These are phyloP conservation scores for Starmerella floricola DNA, from an alignment of 805 yeast genomes.

Conservation along the genomic window DNA sequence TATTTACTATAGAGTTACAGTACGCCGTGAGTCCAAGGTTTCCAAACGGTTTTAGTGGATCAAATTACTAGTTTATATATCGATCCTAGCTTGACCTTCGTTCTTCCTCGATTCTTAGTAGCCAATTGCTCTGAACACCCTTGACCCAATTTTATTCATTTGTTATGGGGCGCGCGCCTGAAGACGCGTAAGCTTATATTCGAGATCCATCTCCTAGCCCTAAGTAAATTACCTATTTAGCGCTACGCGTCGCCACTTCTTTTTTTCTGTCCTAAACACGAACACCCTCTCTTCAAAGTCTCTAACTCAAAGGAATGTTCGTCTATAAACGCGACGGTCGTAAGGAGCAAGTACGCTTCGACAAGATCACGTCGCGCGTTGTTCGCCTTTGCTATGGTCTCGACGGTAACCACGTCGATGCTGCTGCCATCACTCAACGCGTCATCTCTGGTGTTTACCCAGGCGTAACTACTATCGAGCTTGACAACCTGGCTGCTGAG, in stretches of 20 bases:
- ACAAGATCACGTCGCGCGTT: constrained; percentile 90
- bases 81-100: too few relatives aligned
- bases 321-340: constrained; percentile 89
- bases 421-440: constrained; percentile 90
- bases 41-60: too few relatives aligned
- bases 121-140: background rate
- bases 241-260: constrained; percentile 11
- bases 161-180: background rate
- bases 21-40: too few relatives aligned
- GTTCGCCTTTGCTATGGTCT: constrained; percentile 90
- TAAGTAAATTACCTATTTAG: constrained; percentile 17
- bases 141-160: background rate
- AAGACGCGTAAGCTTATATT: background rate
- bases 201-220: constrained; percentile 12
- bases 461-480: constrained; percentile 88
- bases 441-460: constrained; percentile 93
- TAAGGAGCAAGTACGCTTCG: constrained; percentile 87
- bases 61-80: too few relatives aligned
- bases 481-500: constrained; percentile 80
- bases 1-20: too few relatives aligned
- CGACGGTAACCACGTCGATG: constrained; percentile 83
- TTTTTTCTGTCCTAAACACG: background rate
- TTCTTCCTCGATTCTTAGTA: too few relatives aligned
- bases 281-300: background rate
- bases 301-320: constrained; percentile 41